A percentile compares a stretch with the other conserved stretches of the same genome.
Conservation (phyloP, 306 rosid species). For the Vachellia collinsii region DNA sequence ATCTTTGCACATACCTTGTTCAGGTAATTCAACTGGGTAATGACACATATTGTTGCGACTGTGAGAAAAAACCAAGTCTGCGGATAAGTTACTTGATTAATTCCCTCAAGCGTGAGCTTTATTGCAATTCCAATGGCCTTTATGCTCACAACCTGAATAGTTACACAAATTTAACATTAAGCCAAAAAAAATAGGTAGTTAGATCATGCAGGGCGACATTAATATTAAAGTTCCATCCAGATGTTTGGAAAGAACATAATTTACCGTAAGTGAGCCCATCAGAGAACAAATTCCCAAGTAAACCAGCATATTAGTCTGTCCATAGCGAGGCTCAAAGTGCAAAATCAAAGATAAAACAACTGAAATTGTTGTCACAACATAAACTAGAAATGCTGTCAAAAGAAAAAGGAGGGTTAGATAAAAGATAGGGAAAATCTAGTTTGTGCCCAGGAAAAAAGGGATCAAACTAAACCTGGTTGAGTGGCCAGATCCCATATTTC, state of each 20-base stretch:
- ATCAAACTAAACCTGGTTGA: conserved; percentile 67
- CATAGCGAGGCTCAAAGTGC: conserved; percentile 86
- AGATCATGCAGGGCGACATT: conserved; percentile 6
- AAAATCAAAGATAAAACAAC: conserved; percentile 71
- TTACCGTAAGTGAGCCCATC: conserved; percentile 91
- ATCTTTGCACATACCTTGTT: conserved; percentile 74
- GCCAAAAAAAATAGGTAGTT: conserved; percentile 15
- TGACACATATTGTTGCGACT: conserved; percentile 76
- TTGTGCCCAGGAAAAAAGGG: neutral
- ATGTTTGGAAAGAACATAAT: conserved; percentile 24
- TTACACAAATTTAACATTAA: conserved; percentile 20
- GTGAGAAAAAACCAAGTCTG: conserved; percentile 92
- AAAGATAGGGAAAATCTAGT: neutral
- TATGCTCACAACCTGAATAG: conserved; percentile 84
- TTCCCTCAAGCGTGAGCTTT: conserved; percentile 87
- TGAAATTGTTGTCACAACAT: conserved; percentile 64
- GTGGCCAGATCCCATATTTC: conserved; percentile 90
- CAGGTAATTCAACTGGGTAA: conserved; percentile 89
- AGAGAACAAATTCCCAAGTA: conserved; percentile 93
- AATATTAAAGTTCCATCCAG: conserved; percentile 19
- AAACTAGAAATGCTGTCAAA: conserved; percentile 66
- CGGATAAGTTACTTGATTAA: conserved; percentile 81
- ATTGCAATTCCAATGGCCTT: conserved; percentile 96
- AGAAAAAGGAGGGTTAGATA: conserved; percentile 29
- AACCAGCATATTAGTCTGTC: conserved; percentile 77